These are phyloP conservation scores for Alternaria metachromatica DNA, from an alignment of 2,329 filamentous ascomycete genomes.

Conservation along the genomic window DNA sequence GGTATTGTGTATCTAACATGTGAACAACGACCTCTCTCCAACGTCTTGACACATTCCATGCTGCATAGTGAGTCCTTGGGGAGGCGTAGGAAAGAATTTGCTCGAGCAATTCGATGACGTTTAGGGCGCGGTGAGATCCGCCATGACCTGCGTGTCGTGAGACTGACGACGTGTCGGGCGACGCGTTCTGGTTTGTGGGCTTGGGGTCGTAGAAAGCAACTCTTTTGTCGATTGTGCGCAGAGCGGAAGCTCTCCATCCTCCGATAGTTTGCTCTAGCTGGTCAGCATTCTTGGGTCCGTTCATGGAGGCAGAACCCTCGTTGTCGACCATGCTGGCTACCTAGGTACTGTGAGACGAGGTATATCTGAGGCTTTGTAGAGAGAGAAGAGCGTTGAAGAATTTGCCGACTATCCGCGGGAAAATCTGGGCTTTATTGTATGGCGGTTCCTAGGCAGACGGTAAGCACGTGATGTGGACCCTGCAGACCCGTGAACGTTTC, in stretches of 20 bases:
- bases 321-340: background rate
- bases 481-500: background rate
- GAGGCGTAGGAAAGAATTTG: background rate
- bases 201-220: background rate
- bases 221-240: background rate
- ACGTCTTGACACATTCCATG: background rate
- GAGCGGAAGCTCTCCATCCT: background rate
- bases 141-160: fast-evolving
- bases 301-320: fast-evolving
- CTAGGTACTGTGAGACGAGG: background rate
- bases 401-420: background rate
- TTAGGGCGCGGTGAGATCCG: background rate
- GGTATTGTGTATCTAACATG: background rate
- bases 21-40: background rate
- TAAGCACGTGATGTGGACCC: background rate
- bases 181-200: fast-evolving
- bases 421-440: background rate
- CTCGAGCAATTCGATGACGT: background rate
- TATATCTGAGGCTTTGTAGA: background rate
- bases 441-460: background rate
- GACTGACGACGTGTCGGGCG: background rate
- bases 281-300: background rate
- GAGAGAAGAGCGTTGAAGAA: background rate
- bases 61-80: background rate
- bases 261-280: background rate